These are phyloP conservation scores for Leccinellum albellum DNA, from an alignment of 768 basidiomycete species.

Conservation along the genomic window DNA sequence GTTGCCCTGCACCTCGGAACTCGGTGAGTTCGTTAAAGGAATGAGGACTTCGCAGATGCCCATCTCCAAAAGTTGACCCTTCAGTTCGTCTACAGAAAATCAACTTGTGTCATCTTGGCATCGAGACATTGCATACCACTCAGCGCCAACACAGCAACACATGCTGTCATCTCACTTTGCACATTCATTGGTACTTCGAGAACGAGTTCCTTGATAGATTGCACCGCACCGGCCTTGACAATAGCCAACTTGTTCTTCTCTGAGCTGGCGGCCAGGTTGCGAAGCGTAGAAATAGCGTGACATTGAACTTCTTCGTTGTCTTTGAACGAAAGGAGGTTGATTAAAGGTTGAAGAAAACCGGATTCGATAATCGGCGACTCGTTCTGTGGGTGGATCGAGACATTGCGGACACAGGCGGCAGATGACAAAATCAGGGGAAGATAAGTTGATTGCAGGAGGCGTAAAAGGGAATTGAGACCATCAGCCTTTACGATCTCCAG, in stretches of 20 bases:
- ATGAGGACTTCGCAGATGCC: slow-evolving; percentile 97
- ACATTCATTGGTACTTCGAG: slow-evolving; percentile 93
- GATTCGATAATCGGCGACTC: slow-evolving; percentile 99
- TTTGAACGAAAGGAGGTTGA: slow-evolving; percentile 94
- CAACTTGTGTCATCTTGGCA: background rate
- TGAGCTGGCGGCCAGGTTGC: slow-evolving; percentile 93
- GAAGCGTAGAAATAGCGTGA: slow-evolving; percentile 94
- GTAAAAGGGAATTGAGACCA: slow-evolving; percentile 86
- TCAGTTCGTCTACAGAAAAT: slow-evolving; percentile 78
- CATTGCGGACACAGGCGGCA: slow-evolving; percentile 97
- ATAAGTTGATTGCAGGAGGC: slow-evolving; percentile 93
- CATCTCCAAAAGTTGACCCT: slow-evolving; percentile 95
- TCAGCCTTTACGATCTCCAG: slow-evolving; percentile 96
- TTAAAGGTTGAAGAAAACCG: slow-evolving; percentile 93
- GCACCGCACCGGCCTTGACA: slow-evolving; percentile 94
- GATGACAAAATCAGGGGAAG: slow-evolving; percentile 97
- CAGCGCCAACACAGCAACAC: slow-evolving; percentile 91
- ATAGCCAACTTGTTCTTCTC: slow-evolving; percentile 99
- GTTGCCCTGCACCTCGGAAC: slow-evolving; percentile 98
- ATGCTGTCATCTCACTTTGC: slow-evolving; percentile 99
- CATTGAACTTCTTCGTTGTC: slow-evolving; percentile 99
- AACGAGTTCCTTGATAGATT: slow-evolving; percentile 94
- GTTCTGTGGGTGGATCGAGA: slow-evolving; percentile 97
- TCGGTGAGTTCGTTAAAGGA: slow-evolving; percentile 91
- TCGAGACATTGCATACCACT: slow-evolving; percentile 61